Conservation (phyloP, 2,329 filamentous ascomycete species). For the Basipetospora sp. region DNA sequence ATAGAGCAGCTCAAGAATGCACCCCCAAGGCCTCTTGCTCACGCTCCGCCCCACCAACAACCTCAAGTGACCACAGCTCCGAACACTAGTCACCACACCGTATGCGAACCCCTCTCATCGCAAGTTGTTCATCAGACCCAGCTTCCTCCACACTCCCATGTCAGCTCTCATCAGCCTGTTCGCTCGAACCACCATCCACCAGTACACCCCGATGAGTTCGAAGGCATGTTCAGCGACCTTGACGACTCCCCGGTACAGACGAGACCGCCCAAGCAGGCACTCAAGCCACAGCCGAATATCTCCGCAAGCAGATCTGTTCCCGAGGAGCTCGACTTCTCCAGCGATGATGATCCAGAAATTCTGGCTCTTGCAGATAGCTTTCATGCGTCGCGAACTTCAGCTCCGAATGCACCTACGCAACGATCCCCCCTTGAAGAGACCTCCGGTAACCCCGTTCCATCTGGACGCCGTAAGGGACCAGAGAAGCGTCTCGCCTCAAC, state of each 20-base stretch:
- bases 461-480: not conserved
- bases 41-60: conserved; percentile 27
- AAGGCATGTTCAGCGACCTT: conserved; percentile 10
- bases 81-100: conserved; percentile 20
- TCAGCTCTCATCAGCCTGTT: conserved; percentile 12
- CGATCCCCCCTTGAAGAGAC: conserved; percentile 1
- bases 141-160: conserved; percentile 17
- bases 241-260: not conserved
- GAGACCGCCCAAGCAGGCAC: not conserved
- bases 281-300: not conserved
- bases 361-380: conserved; percentile 8
- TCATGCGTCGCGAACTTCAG: not conserved
- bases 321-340: conserved; percentile 5
- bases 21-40: conserved; percentile 12
- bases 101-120: conserved; percentile 21
- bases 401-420: not conserved
- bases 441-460: conserved; percentile 8
- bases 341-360: conserved; percentile 9
- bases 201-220: conserved; percentile 13
- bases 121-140: conserved; percentile 41
- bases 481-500: conserved; percentile 8
- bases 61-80: conserved; percentile 16
- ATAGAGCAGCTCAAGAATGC: conserved; percentile 16
- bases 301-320: not conserved
- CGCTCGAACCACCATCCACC: conserved; percentile 9